Conservation (phyloP, 1,284 basidiomycete species). For the Pascua guehoae region DNA sequence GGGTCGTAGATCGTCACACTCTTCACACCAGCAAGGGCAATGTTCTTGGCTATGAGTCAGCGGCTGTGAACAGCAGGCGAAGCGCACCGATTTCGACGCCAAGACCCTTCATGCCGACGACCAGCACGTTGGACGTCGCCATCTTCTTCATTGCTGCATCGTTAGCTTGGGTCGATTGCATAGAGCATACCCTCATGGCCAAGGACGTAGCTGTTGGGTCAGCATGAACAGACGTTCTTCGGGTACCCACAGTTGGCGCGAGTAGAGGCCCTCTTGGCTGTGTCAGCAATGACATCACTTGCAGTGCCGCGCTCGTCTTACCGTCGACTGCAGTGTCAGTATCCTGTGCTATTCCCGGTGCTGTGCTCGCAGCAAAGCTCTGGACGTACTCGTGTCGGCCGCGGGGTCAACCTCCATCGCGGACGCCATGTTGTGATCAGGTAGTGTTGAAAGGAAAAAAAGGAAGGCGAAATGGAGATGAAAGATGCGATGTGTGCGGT, state of each 20-base stretch:
- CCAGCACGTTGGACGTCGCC: constrained; percentile 92
- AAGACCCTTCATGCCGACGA: constrained; percentile 88
- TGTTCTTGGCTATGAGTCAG: constrained; percentile 77
- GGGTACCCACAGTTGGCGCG: constrained; percentile 80
- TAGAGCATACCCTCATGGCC: constrained; percentile 78
- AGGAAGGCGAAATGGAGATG: neutral
- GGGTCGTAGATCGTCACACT: constrained; percentile 96
- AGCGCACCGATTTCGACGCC: constrained; percentile 88
- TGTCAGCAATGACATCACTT: constrained; percentile 1
- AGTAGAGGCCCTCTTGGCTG: constrained; percentile 76
- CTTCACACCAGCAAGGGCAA: constrained; percentile 94
- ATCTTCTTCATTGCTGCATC: constrained; percentile 93
- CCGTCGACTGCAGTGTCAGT: constrained; percentile 36
- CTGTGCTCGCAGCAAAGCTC: too few species aligned
- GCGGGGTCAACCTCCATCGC: constrained; percentile 46
- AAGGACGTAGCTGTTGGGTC: constrained; percentile 72
- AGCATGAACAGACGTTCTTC: constrained; percentile 19
- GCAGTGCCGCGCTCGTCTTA: constrained; percentile 17
- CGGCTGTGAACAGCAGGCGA: neutral
- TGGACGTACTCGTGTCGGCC: constrained; percentile 40
- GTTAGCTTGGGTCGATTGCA: neutral
- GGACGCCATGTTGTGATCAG: constrained; percentile 32
- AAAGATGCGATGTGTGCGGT: neutral
- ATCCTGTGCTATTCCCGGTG: neutral
- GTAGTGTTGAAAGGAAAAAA: neutral